phyloP scores from a whole-genome alignment of 2,329 filamentous ascomycete genomes.

The Xylaria hypoxylon region DNA sequence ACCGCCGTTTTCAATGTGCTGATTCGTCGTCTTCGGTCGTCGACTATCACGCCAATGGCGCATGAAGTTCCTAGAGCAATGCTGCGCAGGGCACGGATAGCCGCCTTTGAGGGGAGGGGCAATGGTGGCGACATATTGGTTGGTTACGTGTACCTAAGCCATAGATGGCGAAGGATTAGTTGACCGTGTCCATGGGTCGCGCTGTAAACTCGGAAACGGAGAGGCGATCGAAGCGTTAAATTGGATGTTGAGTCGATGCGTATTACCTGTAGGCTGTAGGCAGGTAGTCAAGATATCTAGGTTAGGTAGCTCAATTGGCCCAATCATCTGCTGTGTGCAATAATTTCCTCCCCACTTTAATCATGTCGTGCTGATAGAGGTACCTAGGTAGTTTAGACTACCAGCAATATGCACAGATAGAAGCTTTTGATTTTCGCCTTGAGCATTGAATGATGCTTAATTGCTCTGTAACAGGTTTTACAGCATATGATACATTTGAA shows the following conservation, averaged over 20 bases:
- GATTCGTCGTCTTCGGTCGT: constrained; percentile 68
- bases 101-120: constrained; percentile 66
- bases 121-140: constrained; percentile 58
- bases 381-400: neutral
- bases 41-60: constrained; percentile 65
- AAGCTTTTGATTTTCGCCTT: too few relatives aligned
- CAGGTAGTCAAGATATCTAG: too few relatives aligned
- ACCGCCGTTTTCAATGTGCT: constrained; percentile 62
- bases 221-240: neutral
- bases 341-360: constrained; percentile 1
- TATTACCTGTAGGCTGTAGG: too few relatives aligned
- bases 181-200: constrained; percentile 17
- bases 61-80: constrained; percentile 68
- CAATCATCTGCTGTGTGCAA: neutral
- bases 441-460: too few relatives aligned
- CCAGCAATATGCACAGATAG: too few relatives aligned
- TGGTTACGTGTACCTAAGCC: constrained; percentile 31
- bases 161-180: constrained; percentile 20
- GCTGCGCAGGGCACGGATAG: constrained; percentile 66
- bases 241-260: too few relatives aligned
- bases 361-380: neutral
- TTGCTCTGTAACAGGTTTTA: too few relatives aligned
- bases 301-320: neutral
- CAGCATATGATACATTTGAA: constrained; percentile 33
- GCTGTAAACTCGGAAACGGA: neutral